A percentile compares a stretch with the other conserved stretches of the same genome.
Conservation (phyloP, 2,329 filamentous ascomycete species). For the Ascochyta pisi region DNA sequence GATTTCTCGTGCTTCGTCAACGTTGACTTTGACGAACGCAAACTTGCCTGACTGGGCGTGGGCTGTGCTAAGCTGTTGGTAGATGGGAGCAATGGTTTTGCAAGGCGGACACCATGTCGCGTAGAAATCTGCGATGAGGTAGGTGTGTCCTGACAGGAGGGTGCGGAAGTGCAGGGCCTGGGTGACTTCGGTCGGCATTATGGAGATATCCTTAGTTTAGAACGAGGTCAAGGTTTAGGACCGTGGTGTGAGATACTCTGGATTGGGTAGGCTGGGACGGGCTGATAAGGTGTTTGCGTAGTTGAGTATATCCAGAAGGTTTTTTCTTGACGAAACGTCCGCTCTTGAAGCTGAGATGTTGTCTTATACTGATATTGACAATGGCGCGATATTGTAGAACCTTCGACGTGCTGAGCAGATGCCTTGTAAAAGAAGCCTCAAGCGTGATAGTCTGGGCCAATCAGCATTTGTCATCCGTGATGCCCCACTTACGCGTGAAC, state of each 20-base stretch:
- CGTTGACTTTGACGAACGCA: slow-evolving; percentile 62
- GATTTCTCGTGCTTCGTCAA: slow-evolving; percentile 59
- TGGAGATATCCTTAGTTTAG: slow-evolving; percentile 3
- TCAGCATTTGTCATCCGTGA: slow-evolving; percentile 31
- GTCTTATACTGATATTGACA: neutral
- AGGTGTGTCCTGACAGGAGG: slow-evolving; percentile 43
- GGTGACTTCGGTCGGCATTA: slow-evolving; percentile 43
- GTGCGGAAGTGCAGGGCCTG: slow-evolving; percentile 45
- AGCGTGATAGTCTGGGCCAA: slow-evolving; percentile 13
- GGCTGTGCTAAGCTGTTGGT: slow-evolving; percentile 59
- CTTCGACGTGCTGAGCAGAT: neutral
- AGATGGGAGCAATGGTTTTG: slow-evolving; percentile 61
- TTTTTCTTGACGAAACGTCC: neutral
- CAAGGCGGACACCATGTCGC: slow-evolving; percentile 65
- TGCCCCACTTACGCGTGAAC: neutral
- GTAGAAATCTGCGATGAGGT: slow-evolving; percentile 59
- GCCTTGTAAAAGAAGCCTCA: neutral
- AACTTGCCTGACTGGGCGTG: slow-evolving; percentile 55
- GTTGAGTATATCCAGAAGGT: neutral
- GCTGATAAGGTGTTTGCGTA: neutral
- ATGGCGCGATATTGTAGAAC: slow-evolving; percentile 15
- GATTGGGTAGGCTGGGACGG: neutral
- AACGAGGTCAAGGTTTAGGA: neutral
- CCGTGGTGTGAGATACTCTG: neutral
- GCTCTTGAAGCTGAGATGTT: no score